These are phyloP conservation scores for Candida khao-thaluensis DNA, from an alignment of 805 yeast genomes.

Conservation along the genomic window DNA sequence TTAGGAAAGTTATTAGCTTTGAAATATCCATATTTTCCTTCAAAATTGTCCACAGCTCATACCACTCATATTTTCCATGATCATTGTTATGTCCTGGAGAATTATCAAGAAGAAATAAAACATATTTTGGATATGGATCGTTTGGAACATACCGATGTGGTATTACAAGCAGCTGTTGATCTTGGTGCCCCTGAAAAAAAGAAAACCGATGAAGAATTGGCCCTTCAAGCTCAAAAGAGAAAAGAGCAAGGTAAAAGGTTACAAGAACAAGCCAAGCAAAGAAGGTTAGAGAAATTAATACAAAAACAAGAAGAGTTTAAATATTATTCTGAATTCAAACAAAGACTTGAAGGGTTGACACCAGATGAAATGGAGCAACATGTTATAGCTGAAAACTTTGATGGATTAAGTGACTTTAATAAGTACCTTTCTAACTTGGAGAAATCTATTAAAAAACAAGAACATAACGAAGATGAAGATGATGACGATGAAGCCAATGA, in stretches of 20 bases:
- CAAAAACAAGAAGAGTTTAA: conserved; percentile 79
- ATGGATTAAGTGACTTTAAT: conserved; percentile 67
- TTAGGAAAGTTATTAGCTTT: conserved; percentile 62
- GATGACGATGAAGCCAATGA: conserved; percentile 49
- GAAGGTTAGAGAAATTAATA: conserved; percentile 72
- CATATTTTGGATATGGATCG: conserved; percentile 57
- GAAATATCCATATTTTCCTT: conserved; percentile 91
- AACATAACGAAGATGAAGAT: conserved; percentile 57
- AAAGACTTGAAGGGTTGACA: conserved; percentile 44
- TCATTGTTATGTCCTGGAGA: conserved; percentile 71
- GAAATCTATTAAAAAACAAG: conserved; percentile 64
- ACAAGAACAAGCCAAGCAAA: conserved; percentile 90
- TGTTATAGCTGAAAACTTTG: conserved; percentile 73
- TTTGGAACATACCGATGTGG: conserved; percentile 67
- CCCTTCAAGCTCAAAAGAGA: conserved; percentile 71
- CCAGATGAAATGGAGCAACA: conserved; percentile 54
- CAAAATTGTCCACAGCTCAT: conserved; percentile 62
- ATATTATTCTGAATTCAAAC: conserved; percentile 62
- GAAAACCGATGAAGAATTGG: conserved; percentile 81
- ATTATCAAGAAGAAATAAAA: conserved; percentile 65
- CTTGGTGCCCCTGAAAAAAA: conserved; percentile 63
- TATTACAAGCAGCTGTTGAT: conserved; percentile 74
- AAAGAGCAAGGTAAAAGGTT: conserved; percentile 82
- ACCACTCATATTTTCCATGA: conserved; percentile 67
- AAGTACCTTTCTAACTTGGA: conserved; percentile 66